Evolutionary conservation across 441 rosid genomes (phyloP), one percentile per base, ranked within the genome.

Genomic region (Pelargonium australe): DNA sequence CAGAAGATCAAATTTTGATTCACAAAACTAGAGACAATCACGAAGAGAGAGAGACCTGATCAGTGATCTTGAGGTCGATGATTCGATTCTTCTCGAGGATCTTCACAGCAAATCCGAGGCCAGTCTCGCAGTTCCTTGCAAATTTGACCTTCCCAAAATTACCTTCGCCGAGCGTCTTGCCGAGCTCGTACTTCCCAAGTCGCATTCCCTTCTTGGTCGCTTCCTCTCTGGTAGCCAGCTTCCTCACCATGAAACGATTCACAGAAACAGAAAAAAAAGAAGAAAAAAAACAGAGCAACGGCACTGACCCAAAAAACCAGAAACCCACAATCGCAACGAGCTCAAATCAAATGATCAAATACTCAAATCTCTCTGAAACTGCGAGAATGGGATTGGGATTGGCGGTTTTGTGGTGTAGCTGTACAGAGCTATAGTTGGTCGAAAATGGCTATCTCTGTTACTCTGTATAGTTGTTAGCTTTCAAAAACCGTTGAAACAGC

Each of bases 111-210:
- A 86, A 84, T 16, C 84, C 72, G 0, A 70, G 81, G 9, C 92
- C 94, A 3, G 99, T 81, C 49, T 84, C 82, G 31, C 84, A 68
- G 73, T 94, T 75, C 45, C 66, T 83, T 0, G 94, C 99, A 66
- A 88, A 76, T 79, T 85, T 89, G 6, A 94, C 99, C 78, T 94
- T 91, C 0, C 92, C 99, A 58, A 91, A 94, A 80, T 89, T 94
- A 45, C 97, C 99, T 78, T 88, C 96, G 2, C 99, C 99, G 1
- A 94, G 87, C 58, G 93, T 91, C 77, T 84, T 82, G 57, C 99
- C 96, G 2, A 94, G 82, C 80, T 89, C 89, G 85, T 94, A 94
- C 77, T 91, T 91, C 20, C 93, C 97, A 28, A 94, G 78, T 73
- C 80, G 91, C 90, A 88, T 87, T 85, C 90, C 95, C 85, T 77